Evolutionary conservation across 2,329 filamentous ascomycete species (phyloP).

Genomic region (Ramularia endophylla): DNA sequence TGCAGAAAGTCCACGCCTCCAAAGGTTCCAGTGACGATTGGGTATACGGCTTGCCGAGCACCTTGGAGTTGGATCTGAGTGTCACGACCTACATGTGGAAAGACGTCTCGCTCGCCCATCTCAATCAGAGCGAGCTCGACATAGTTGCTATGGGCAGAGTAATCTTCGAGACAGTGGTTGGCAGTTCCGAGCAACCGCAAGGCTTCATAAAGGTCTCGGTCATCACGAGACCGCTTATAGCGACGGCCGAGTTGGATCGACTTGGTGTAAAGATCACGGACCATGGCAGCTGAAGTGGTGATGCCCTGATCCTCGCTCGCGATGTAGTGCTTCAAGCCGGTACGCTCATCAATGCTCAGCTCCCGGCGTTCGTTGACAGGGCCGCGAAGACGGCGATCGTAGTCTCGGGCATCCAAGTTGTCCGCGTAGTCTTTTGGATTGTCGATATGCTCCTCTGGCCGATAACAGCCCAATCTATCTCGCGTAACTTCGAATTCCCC

Average conservation of each 20-base stretch:
- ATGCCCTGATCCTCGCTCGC: slow-evolving; percentile 74
- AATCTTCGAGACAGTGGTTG: slow-evolving; percentile 88
- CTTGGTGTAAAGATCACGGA: slow-evolving; percentile 65
- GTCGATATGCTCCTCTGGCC: slow-evolving; percentile 51
- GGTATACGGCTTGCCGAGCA: slow-evolving; percentile 63
- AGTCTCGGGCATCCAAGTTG: slow-evolving; percentile 74
- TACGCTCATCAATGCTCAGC: slow-evolving; percentile 64
- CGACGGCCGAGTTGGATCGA: slow-evolving; percentile 75
- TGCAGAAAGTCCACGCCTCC: slow-evolving; percentile 92
- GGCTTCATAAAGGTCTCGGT: slow-evolving; percentile 80
- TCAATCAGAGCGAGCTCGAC: slow-evolving; percentile 82
- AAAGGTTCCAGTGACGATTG: slow-evolving; percentile 85
- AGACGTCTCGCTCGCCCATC: slow-evolving; percentile 71
- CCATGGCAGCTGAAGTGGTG: slow-evolving; percentile 72
- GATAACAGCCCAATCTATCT: slow-evolving; percentile 45
- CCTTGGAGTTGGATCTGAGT: slow-evolving; percentile 67
- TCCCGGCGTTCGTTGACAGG: slow-evolving; percentile 76
- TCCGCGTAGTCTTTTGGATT: slow-evolving; percentile 64
- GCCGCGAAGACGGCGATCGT: slow-evolving; percentile 72
- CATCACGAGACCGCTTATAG: slow-evolving; percentile 60
- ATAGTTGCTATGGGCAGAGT: slow-evolving; percentile 91
- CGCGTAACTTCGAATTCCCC: slow-evolving; percentile 52
- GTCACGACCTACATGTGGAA: slow-evolving; percentile 76
- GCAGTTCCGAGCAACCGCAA: slow-evolving; percentile 81
- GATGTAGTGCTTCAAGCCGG: slow-evolving; percentile 78